Conservation (phyloP, 192 early-diverging fungal species). For the Entomortierella lignicola region DNA sequence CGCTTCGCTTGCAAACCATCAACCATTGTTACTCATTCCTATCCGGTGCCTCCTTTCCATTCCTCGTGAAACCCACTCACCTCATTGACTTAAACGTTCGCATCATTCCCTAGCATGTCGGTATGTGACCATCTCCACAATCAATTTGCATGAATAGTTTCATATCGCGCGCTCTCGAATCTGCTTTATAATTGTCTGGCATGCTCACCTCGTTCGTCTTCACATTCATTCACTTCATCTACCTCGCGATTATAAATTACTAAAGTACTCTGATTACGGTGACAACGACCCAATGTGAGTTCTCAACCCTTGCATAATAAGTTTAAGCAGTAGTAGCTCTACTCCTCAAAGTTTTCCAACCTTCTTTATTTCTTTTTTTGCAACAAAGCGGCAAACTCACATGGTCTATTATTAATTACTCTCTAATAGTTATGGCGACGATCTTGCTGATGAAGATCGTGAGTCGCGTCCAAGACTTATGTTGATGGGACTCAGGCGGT, state of each 20-base stretch:
- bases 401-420: not conserved
- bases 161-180: not conserved
- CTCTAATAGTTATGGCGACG: slow-evolving; percentile 45
- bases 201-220: not conserved
- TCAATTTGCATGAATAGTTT: not conserved
- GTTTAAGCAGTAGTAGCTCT: not conserved
- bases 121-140: slow-evolving; percentile 9
- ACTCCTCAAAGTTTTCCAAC: not conserved
- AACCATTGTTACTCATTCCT: too few species aligned
- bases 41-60: too few species aligned
- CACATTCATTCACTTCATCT: not conserved
- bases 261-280: slow-evolving; percentile 50
- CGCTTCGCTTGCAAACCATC: too few species aligned
- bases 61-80: too few species aligned
- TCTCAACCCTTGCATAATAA: too few species aligned
- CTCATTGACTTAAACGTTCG: too few species aligned
- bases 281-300: slow-evolving; percentile 55
- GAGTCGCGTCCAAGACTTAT: slow-evolving; percentile 53
- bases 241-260: not conserved
- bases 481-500: slow-evolving; percentile 53
- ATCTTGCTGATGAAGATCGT: slow-evolving; percentile 51
- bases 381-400: not conserved
- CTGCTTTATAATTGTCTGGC: not conserved
- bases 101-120: slow-evolving; percentile 1
- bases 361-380: too few species aligned